Percentiles rank a stretch among this genome's conserved stretches.
phyloP scores from a whole-genome alignment of 2,329 filamentous ascomycete species.

The Aspergillus quadricinctus region DNA sequence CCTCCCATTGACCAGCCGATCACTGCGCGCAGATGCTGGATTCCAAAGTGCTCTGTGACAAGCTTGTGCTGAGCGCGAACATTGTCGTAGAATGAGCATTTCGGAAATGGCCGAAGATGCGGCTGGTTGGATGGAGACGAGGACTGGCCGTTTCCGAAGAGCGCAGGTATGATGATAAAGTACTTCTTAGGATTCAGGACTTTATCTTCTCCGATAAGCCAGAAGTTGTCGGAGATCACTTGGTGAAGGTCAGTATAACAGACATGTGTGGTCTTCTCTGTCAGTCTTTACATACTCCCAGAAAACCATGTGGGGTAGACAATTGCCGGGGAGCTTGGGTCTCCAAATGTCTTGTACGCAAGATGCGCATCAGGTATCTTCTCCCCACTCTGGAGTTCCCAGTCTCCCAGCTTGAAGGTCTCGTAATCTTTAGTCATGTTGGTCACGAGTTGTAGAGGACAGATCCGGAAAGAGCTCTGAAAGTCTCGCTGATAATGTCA shows the following conservation, averaged over 20 bases:
- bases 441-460: background rate
- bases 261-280: background rate
- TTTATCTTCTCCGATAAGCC: constrained; percentile 65
- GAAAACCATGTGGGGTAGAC: constrained; percentile 77
- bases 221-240: constrained; percentile 66
- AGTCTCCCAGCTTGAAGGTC: constrained; percentile 60
- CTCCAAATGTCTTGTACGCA: constrained; percentile 72
- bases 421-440: constrained; percentile 39
- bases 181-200: constrained; percentile 61
- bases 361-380: constrained; percentile 61
- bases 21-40: constrained; percentile 59
- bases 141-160: constrained; percentile 67
- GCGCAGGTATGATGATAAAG: constrained; percentile 64
- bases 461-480: background rate
- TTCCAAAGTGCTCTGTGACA: constrained; percentile 58
- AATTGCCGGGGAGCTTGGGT: constrained; percentile 58
- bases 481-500: background rate
- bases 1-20: constrained; percentile 70
- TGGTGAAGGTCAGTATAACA: constrained; percentile 3
- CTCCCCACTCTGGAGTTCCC: constrained; percentile 62
- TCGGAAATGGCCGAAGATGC: constrained; percentile 55
- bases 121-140: constrained; percentile 62
- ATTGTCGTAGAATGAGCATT: constrained; percentile 64
- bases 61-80: constrained; percentile 63
- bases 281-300: constrained; percentile 42